These are phyloP conservation scores for Berkeleyomyces basicola DNA, from an alignment of 2,329 filamentous ascomycete genomes.

Conservation along the genomic window DNA sequence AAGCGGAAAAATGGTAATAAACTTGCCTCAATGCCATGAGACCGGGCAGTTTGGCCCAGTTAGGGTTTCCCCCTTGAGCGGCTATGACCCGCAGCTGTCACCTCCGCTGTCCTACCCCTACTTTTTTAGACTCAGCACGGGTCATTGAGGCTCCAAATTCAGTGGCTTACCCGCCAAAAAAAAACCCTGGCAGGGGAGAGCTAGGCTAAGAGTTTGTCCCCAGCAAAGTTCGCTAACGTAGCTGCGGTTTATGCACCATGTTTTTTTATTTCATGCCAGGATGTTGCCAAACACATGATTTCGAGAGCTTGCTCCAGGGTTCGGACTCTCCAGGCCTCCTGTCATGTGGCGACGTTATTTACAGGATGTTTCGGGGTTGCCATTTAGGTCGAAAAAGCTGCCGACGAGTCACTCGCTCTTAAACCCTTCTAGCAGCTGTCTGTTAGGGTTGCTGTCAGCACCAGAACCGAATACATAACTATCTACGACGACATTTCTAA, in stretches of 20 bases:
- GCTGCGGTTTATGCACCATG: not conserved
- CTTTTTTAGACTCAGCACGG: not conserved
- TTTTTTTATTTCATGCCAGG: not conserved
- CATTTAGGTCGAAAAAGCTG: not conserved
- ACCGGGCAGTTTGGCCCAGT: not conserved
- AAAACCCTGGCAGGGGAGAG: not conserved
- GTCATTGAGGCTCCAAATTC: not conserved
- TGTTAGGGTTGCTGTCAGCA: too few relatives aligned
- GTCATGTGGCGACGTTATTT: not conserved
- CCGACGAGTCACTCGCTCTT: not conserved
- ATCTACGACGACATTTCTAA: too few relatives aligned
- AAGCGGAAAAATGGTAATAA: too few relatives aligned
- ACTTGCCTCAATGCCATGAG: not conserved
- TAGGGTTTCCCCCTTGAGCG: not conserved
- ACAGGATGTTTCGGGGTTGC: not conserved
- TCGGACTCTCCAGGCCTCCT: not conserved
- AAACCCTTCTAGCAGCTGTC: too few relatives aligned
- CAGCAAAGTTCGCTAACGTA: too few relatives aligned
- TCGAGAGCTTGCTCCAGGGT: not conserved
- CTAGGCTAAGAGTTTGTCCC: not conserved
- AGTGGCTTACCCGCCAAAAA: not conserved
- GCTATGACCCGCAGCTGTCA: not conserved
- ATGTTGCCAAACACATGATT: not conserved
- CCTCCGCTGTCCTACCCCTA: not conserved
- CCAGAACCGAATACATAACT: too few relatives aligned